A percentile compares a stretch with the other conserved stretches of the same genome.
phyloP scores from a whole-genome alignment of 1,284 basidiomycete genomes.

The Tylopilus sp. region DNA sequence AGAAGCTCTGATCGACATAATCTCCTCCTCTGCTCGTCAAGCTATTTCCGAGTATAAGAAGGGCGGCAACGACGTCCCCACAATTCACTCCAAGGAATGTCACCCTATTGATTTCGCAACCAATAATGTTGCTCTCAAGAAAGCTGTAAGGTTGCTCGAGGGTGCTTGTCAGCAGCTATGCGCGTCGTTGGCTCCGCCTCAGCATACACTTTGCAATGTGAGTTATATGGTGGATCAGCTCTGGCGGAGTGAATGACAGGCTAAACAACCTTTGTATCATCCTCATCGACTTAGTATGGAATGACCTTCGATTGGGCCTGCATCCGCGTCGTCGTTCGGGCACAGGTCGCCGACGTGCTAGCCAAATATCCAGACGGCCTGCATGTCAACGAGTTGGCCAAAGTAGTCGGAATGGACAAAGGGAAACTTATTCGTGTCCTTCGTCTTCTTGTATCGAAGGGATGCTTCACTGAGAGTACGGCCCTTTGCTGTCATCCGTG shows the following conservation, averaged over 20 bases:
- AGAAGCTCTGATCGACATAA: slow-evolving; percentile 37
- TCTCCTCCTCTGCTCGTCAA: slow-evolving; percentile 34
- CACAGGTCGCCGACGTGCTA: slow-evolving; percentile 38
- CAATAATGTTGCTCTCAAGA: slow-evolving; percentile 29
- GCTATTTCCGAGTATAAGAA: slow-evolving; percentile 44
- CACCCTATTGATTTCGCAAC: slow-evolving; percentile 39
- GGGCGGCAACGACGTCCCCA: slow-evolving; percentile 31
- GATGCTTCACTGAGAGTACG: slow-evolving; percentile 47
- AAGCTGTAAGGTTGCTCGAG: too few relatives aligned
- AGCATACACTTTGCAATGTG: too few relatives aligned
- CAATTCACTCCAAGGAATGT: slow-evolving; percentile 29
- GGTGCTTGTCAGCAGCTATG: slow-evolving; percentile 40
- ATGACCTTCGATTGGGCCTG: slow-evolving; percentile 41
- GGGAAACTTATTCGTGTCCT: slow-evolving; percentile 44
- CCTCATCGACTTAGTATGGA: slow-evolving; percentile 31
- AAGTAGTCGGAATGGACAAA: slow-evolving; percentile 38
- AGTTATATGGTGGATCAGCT: slow-evolving; percentile 16
- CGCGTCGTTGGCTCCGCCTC: too few relatives aligned
- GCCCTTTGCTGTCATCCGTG: too few relatives aligned
- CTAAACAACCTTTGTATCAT: neutral
- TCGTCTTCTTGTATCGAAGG: slow-evolving; percentile 45
- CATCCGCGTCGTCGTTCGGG: slow-evolving; percentile 28
- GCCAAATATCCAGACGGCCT: too few relatives aligned
- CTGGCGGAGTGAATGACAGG: neutral
- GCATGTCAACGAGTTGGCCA: too few relatives aligned